A percentile compares a stretch with the other conserved stretches of the same genome.
phyloP scores from a whole-genome alignment of 371 early-diverging fungal genomes.

The Mucor indicus region DNA sequence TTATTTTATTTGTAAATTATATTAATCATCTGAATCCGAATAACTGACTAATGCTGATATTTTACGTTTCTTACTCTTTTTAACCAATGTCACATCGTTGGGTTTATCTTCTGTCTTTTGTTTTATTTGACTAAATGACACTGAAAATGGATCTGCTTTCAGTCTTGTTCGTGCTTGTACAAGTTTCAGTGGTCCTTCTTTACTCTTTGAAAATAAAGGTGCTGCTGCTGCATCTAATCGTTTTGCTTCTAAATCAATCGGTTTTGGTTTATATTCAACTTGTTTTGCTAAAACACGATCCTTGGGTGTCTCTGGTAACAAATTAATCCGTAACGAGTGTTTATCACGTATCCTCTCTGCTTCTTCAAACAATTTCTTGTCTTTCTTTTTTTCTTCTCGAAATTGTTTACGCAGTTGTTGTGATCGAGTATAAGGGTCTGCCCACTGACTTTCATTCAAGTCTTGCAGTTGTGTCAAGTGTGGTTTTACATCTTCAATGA shows the following conservation, averaged over 20 bases:
- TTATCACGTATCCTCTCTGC: conserved; percentile 54
- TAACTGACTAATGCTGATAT: background rate
- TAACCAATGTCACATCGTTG: conserved; percentile 1
- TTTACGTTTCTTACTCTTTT: background rate
- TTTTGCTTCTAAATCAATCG: conserved; percentile 26
- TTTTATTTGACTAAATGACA: background rate
- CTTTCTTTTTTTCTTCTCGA: conserved; percentile 64
- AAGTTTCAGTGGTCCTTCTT: conserved; percentile 3
- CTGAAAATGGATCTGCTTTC: conserved; percentile 53
- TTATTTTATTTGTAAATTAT: background rate
- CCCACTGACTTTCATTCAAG: conserved; percentile 66
- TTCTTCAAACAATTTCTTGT: conserved; percentile 44
- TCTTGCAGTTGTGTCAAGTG: conserved; percentile 60
- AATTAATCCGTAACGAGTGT: conserved; percentile 51
- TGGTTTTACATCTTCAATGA: conserved; percentile 49
- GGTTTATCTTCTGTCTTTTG: background rate
- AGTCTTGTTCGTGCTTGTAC: conserved; percentile 34
- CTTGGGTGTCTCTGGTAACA: conserved; percentile 49
- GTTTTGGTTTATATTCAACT: conserved; percentile 31
- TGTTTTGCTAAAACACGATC: conserved; percentile 43
- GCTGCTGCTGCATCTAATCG: conserved; percentile 30
- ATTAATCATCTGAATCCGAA: conserved; percentile 12
- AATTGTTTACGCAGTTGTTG: conserved; percentile 71
- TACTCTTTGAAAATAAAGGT: conserved; percentile 30
- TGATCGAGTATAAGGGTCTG: conserved; percentile 74